Conservation (phyloP, 805 yeast genomes). For the Jamesozyma hellenica region DNA sequence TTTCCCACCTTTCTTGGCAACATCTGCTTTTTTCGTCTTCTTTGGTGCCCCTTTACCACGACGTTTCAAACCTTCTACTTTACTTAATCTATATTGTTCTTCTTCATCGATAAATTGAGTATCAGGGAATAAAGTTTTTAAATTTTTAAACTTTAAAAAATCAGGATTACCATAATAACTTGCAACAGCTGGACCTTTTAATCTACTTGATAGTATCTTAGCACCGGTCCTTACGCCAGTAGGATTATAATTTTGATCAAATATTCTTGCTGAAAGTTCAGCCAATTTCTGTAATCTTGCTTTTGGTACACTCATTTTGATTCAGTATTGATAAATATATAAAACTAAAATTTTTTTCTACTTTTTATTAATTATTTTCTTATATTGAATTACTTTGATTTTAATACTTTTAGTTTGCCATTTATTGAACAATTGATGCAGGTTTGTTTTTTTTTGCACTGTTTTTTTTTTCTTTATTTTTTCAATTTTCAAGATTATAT, state of each 20-base stretch:
- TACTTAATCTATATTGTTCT: slow-evolving; percentile 58
- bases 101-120: slow-evolving; percentile 51
- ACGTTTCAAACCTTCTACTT: slow-evolving; percentile 59
- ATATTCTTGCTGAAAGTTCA: slow-evolving; percentile 53
- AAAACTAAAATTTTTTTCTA: neutral
- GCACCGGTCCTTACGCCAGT: slow-evolving; percentile 57
- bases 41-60: slow-evolving; percentile 86
- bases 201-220: slow-evolving; percentile 53
- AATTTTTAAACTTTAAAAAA: slow-evolving; percentile 52
- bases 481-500: too few relatives aligned
- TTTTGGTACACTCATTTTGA: slow-evolving; percentile 30
- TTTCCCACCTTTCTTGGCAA: slow-evolving; percentile 29
- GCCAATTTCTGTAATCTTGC: slow-evolving; percentile 46
- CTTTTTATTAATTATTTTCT: neutral
- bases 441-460: too few relatives aligned
- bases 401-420: slow-evolving; percentile 11
- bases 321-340: too few relatives aligned
- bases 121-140: slow-evolving; percentile 43
- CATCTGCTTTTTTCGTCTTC: slow-evolving; percentile 46
- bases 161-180: slow-evolving; percentile 68
- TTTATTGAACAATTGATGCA: slow-evolving; percentile 6
- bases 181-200: slow-evolving; percentile 63
- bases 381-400: slow-evolving; percentile 1
- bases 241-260: slow-evolving; percentile 66
- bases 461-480: too few relatives aligned